Conservation (phyloP, 2,329 filamentous ascomycete genomes). For the Diaporthe eres region DNA sequence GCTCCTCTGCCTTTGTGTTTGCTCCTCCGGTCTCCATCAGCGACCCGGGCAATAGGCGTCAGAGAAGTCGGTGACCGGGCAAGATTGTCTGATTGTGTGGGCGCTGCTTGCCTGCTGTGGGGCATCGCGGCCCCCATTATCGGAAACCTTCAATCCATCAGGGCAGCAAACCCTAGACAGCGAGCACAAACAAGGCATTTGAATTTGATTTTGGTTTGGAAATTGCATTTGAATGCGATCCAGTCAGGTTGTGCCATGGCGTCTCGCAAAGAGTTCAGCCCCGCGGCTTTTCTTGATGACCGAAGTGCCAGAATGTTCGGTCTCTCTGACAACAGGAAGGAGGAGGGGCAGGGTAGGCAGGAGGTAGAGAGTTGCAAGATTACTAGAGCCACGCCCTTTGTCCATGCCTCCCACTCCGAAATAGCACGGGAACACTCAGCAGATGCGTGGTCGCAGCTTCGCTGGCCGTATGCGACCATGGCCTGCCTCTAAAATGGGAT, state of each 20-base stretch:
- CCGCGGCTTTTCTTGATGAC: constrained; percentile 8
- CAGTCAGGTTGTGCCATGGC: neutral
- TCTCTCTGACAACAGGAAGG: neutral
- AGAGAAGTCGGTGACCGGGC: constrained; percentile 31
- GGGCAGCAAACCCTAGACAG: constrained; percentile 27
- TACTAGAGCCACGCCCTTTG: constrained; percentile 20
- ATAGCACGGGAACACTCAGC: constrained; percentile 18
- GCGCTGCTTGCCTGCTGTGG: constrained; percentile 9
- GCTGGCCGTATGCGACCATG: neutral
- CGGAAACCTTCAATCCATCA: constrained; percentile 31
- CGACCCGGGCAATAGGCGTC: constrained; percentile 20
- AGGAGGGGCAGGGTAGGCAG: neutral
- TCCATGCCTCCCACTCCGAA: neutral
- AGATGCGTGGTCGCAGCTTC: constrained; percentile 1
- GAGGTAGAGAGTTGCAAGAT: neutral
- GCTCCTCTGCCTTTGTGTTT: constrained; percentile 3
- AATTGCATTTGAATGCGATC: no score
- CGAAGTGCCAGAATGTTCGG: constrained; percentile 32
- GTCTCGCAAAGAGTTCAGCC: neutral
- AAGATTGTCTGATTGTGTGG: constrained; percentile 25
- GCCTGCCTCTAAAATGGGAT: constrained; percentile 19
- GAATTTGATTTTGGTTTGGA: neutral
- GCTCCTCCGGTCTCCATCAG: constrained; percentile 27
- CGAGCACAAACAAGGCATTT: constrained; percentile 16
- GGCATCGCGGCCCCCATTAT: constrained; percentile 21